Conservation (phyloP, 805 yeast genomes). For the Teunomyces kruisii region DNA sequence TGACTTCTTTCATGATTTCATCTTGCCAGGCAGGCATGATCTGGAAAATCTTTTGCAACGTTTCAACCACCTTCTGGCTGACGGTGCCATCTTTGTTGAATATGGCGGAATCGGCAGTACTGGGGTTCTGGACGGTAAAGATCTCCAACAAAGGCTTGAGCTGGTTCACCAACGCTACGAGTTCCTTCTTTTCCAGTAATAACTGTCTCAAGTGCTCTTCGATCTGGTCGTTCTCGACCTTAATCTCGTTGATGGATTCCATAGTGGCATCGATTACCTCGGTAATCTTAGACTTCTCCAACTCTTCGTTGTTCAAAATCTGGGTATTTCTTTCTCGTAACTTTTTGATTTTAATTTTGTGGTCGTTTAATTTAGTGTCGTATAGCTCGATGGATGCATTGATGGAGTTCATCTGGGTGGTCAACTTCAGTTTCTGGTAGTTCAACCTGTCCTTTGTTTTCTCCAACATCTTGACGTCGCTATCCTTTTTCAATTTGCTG, state of each 20-base stretch:
- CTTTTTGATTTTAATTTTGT: slow-evolving; percentile 15
- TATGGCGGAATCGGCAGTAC: slow-evolving; percentile 8
- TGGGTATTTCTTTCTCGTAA: slow-evolving; percentile 24
- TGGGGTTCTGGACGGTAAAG: slow-evolving; percentile 13
- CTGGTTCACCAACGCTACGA: slow-evolving; percentile 12
- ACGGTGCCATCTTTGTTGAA: slow-evolving; percentile 35
- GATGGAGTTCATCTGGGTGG: slow-evolving; percentile 20
- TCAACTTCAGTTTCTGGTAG: slow-evolving; percentile 31
- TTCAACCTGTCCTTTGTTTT: slow-evolving; percentile 31
- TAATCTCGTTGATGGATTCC: slow-evolving; percentile 17
- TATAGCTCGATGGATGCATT: slow-evolving; percentile 19
- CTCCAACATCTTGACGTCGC: slow-evolving; percentile 31
- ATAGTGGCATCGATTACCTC: slow-evolving; percentile 12
- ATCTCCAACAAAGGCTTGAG: slow-evolving; percentile 26
- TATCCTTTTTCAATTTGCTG: slow-evolving; percentile 25
- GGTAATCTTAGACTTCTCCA: slow-evolving; percentile 21
- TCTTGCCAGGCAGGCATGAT: slow-evolving; percentile 37
- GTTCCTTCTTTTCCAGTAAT: slow-evolving; percentile 23
- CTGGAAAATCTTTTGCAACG: slow-evolving; percentile 21
- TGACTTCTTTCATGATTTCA: slow-evolving; percentile 29
- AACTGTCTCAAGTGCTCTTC: slow-evolving; percentile 27
- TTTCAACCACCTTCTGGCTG: slow-evolving; percentile 24
- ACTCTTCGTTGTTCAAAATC: slow-evolving; percentile 21
- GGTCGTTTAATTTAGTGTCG: slow-evolving; percentile 19
- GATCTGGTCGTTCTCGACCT: slow-evolving; percentile 18